Base-by-base conservation (phyloP, 192 early-diverging fungal species). In the Polychytrium aggregatum region DNA sequence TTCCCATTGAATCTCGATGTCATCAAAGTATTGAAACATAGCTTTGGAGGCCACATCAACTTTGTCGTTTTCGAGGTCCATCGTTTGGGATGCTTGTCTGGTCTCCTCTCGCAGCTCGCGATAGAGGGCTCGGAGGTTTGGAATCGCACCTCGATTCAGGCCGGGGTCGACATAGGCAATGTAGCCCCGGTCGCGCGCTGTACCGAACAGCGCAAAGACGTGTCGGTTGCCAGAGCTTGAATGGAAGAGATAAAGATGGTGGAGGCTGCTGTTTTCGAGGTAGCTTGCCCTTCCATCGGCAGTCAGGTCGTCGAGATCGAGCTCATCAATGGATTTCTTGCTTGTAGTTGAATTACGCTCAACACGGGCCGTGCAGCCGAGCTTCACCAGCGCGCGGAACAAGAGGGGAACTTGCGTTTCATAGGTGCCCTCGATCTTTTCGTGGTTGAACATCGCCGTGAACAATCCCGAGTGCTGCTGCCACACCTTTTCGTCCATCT, bases 351-450 rank as follows among this genome's bases (percentile, higher is more conserved):
- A 44, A 4, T 49, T 46, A 2, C 41, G 24, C 33, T 49, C 59
- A n/a, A 70, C 53, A n/a, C 16, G 25, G 1, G 60, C 63, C 2
- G 74, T 53, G 43, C 81, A 83, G 3, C 91, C 90, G 5, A 93
- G 36, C 39, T 80, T 65, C 3, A 92, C 74, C 41, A 98, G 63
- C 10, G 86, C 92, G 1, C 90, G 81, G 41, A 82, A 82, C 40
- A 86, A 41, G 3, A 88, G 59, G 14, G 87, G 82, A 4, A 95
- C 60, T 48, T 94, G 82, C 0, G 88, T 84, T 72, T 98, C 95
- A 57, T 98, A 98, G 6, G 95, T 87, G 31, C 92, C 95, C 48
- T 86, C 87, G 26, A 91, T 82, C 24, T 80, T 68, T 21, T 90
- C 83, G 60, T 93, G 82, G 50, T 81, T 87, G 48, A 94, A 88